Evolutionary conservation across 2,329 filamentous ascomycete genomes (phyloP), one percentile per base, ranked within the genome.

Genomic region (Aspergillus caelatus): DNA sequence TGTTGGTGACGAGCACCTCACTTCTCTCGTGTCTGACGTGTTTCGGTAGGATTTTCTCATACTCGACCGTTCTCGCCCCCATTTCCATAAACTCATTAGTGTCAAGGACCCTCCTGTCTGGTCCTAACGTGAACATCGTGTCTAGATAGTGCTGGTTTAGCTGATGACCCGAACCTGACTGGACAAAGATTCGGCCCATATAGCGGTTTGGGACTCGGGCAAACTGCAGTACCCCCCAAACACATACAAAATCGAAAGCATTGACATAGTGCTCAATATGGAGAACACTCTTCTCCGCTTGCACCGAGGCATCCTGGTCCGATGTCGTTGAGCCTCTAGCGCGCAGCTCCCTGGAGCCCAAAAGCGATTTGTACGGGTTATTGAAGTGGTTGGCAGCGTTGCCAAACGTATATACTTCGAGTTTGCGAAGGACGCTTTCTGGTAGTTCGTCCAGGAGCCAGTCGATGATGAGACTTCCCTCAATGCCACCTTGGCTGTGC

Each of bases 261-360:
- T 94, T 91, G 3, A 89, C 89, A 71, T 94, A 95, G 76, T 95
- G 92, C 77, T 95, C 92, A 45, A 95, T 89, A 67, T 93, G 84
- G 7, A 85, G 83, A 58, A 94, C 88, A 3, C 85, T 85, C 46
- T 67, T 61, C 11, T 52, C 58, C 7, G 26, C 54, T 46, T 12
- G 63, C 36, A 60, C 58, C 52, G n/a, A 23, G 54, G 52, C 4
- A 0, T 39, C 21, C 21, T 12, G 52, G 19, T 23, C 10, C 1
- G n/a, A 12, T 23, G 8, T 39, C 26, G 10, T 26, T 4, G 14
- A 36, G 9, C 7, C 52, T 7, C 11, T 19, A 2, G 4, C 21
- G 34, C 14, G 11, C 2, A n/a, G 34, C 6, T 41, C 8, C 26
- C 77, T 76, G 12, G 73, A 70, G 61, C 77, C 70, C 14, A 75